Evolutionary conservation across 257 asterid species (phyloP).

Genomic region (Gentiana dahurica): DNA sequence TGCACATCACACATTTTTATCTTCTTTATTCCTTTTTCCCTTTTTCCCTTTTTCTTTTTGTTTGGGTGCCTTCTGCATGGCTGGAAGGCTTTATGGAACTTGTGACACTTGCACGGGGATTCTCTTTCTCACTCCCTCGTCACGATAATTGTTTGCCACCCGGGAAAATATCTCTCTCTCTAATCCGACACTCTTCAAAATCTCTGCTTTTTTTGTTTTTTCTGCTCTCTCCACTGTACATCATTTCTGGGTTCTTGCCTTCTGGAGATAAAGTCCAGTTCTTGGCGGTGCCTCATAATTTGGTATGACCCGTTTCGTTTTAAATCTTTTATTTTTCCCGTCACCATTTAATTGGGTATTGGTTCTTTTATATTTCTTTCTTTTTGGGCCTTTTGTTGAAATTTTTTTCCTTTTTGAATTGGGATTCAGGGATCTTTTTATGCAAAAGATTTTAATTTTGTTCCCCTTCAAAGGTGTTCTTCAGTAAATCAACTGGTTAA

Average conservation of each 20-base stretch:
- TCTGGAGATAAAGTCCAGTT: constrained; percentile 4
- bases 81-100: constrained; percentile 28
- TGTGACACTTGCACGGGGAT: constrained; percentile 48
- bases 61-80: constrained; percentile 55
- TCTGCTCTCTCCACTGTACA: not conserved
- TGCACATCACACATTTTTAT: too few species aligned
- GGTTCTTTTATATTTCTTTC: not conserved
- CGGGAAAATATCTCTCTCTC: constrained; percentile 19
- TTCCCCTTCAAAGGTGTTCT: not conserved
- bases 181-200: constrained; percentile 7
- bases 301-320: constrained; percentile 21
- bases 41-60: too few species aligned
- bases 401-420: constrained; percentile 11
- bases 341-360: constrained; percentile 1
- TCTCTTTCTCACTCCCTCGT: constrained; percentile 13
- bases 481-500: not conserved
- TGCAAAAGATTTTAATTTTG: not conserved
- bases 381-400: too few species aligned
- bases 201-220: not conserved
- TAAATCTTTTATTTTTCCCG: constrained; percentile 3
- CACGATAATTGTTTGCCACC: constrained; percentile 26
- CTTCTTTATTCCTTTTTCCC: too few species aligned
- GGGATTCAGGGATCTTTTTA: constrained; percentile 10
- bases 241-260: constrained; percentile 7
- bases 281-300: constrained; percentile 19